Conservation (phyloP, 495 filamentous ascomycete genomes). For the Sordaria brevicollis region DNA sequence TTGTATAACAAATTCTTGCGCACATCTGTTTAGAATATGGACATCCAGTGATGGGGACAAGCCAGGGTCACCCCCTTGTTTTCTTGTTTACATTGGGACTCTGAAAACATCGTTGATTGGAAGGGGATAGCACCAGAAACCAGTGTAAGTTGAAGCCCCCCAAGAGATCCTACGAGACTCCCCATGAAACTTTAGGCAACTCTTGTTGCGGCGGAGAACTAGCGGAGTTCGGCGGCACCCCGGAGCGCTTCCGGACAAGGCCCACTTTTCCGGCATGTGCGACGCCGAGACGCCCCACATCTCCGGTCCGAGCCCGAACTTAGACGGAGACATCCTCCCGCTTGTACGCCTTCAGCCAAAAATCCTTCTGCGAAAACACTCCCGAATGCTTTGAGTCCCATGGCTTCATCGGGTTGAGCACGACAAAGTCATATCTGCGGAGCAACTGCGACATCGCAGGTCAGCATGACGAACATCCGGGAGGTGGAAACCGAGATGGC, state of each 20-base stretch:
- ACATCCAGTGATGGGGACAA: background rate
- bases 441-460: slow-evolving; percentile 24
- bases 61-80: background rate
- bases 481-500: background rate
- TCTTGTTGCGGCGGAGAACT: too few species aligned
- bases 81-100: background rate
- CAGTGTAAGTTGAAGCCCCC: too few species aligned
- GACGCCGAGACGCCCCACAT: background rate
- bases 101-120: background rate
- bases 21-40: background rate
- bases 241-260: background rate
- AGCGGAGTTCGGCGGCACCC: background rate
- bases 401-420: slow-evolving; percentile 28
- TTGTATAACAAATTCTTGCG: background rate
- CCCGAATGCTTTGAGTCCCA: slow-evolving; percentile 4
- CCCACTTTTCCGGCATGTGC: background rate
- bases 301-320: background rate
- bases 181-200: too few species aligned
- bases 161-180: too few species aligned
- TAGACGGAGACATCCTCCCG: background rate
- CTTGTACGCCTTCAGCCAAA: slow-evolving; percentile 4
- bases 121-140: too few species aligned
- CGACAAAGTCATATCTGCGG: slow-evolving; percentile 35
- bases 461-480: background rate
- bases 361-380: slow-evolving; percentile 1